These are phyloP conservation scores for Carex scoparia DNA, from an alignment of 176 grass and related monocot genomes.

Conservation along the genomic window DNA sequence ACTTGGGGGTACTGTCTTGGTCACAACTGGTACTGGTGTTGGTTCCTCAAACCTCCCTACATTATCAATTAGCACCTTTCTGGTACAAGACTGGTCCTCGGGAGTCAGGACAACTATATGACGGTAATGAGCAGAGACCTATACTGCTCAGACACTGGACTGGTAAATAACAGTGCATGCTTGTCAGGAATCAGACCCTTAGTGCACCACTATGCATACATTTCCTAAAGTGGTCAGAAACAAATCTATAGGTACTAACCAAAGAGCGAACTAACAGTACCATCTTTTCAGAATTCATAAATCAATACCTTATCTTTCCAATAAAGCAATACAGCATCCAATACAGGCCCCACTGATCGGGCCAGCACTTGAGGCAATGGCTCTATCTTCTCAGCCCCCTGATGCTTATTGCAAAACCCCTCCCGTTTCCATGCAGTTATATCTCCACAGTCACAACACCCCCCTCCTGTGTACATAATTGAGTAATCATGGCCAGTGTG, in stretches of 20 bases:
- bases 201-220: not conserved
- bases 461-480: slow-evolving; percentile 90
- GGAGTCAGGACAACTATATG: not conserved
- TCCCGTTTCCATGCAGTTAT: slow-evolving; percentile 88
- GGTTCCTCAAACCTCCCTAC: not conserved
- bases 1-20: not conserved
- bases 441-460: slow-evolving; percentile 96
- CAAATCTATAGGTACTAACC: not conserved
- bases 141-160: not conserved
- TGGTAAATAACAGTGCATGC: not conserved
- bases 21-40: not conserved
- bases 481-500: slow-evolving; percentile 94
- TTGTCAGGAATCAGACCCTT: not conserved
- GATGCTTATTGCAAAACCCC: slow-evolving; percentile 88
- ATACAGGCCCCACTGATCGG: slow-evolving; percentile 53
- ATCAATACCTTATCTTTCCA: slow-evolving; percentile 61
- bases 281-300: not conserved
- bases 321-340: slow-evolving; percentile 57
- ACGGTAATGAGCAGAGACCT: not conserved
- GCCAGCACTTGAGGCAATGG: slow-evolving; percentile 56
- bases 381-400: slow-evolving; percentile 85
- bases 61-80: not conserved
- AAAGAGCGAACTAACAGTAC: not conserved
- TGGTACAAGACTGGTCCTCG: slow-evolving; percentile 2
- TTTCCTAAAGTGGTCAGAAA: not conserved